Percentiles rank a stretch among this genome's conserved stretches.
These are phyloP conservation scores for Plasmodium cynomolgi DNA, from an alignment of 169 alveolate genomes.

Conservation along the genomic window DNA sequence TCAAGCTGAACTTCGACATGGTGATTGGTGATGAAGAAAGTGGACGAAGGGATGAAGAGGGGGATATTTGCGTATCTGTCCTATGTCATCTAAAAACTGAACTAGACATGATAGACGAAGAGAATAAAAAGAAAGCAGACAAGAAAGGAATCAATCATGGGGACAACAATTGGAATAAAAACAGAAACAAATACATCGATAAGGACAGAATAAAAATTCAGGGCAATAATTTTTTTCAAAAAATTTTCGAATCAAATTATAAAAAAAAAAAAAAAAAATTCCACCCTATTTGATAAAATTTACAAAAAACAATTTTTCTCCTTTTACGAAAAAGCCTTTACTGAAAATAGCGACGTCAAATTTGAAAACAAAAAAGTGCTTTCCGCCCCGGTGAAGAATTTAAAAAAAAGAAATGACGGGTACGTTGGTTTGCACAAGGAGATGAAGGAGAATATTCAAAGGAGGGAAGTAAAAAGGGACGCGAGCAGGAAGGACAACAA, in stretches of 20 bases:
- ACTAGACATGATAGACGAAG: constrained; percentile 56
- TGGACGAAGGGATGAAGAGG: constrained; percentile 7
- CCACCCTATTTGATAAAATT: constrained; percentile 20
- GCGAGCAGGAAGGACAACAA: background rate
- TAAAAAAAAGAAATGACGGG: background rate
- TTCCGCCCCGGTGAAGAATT: background rate
- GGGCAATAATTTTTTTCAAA: constrained; percentile 34
- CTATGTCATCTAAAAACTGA: constrained; percentile 43
- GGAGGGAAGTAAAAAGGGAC: background rate
- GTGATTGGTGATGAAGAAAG: background rate
- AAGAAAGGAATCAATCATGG: background rate
- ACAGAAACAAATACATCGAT: background rate
- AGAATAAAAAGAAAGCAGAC: constrained; percentile 5
- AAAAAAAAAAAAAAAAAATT: constrained; percentile 17
- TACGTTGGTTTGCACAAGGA: background rate
- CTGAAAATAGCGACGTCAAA: constrained; percentile 34
- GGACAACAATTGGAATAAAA: background rate
- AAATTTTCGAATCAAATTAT: constrained; percentile 35
- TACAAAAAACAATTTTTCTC: constrained; percentile 63
- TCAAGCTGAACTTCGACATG: constrained; percentile 11
- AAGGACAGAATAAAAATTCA: background rate
- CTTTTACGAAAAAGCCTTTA: constrained; percentile 35
- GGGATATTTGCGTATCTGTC: constrained; percentile 35
- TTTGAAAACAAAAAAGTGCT: constrained; percentile 47
- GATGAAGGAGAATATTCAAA: background rate